These are phyloP conservation scores for Kazachstania africana DNA, from an alignment of 805 yeast genomes.

Conservation along the genomic window DNA sequence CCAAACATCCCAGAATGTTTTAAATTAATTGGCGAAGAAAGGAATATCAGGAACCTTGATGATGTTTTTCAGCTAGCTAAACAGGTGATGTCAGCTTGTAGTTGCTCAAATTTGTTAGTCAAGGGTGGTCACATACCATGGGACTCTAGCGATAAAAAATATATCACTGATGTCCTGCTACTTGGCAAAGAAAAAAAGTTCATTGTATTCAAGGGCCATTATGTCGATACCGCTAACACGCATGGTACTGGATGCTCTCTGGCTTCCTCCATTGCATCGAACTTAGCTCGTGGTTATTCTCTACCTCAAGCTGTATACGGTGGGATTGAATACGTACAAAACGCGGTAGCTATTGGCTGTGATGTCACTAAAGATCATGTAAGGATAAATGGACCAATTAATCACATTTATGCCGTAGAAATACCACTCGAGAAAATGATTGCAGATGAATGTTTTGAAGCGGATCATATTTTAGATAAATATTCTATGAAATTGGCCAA, in stretches of 20 bases:
- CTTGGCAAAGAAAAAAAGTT: conserved; percentile 28
- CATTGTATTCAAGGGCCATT: conserved; percentile 37
- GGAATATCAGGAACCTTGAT: conserved; percentile 26
- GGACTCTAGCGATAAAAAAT: conserved; percentile 19
- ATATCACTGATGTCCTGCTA: conserved; percentile 44
- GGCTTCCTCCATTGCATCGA: conserved; percentile 69
- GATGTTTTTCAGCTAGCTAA: conserved; percentile 32
- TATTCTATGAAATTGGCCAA: not conserved
- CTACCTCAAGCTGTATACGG: conserved; percentile 40
- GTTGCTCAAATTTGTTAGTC: conserved; percentile 45
- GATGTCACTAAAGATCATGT: conserved; percentile 25
- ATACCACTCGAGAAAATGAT: conserved; percentile 27
- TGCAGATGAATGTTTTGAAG: conserved; percentile 23
- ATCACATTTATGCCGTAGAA: conserved; percentile 41
- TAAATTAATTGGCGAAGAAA: conserved; percentile 20
- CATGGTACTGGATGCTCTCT: conserved; percentile 92
- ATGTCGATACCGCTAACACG: conserved; percentile 39
- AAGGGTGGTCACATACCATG: conserved; percentile 75
- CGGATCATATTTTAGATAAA: conserved; percentile 7
- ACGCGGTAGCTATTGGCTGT: conserved; percentile 42
- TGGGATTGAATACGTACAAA: conserved; percentile 55
- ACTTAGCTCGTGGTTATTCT: conserved; percentile 44
- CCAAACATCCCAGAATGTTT: conserved; percentile 68
- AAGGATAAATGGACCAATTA: conserved; percentile 61
- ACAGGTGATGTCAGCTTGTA: conserved; percentile 27